These are phyloP conservation scores for Rhodosporidiobolus sp. DNA, from an alignment of 768 basidiomycete species.

Conservation along the genomic window DNA sequence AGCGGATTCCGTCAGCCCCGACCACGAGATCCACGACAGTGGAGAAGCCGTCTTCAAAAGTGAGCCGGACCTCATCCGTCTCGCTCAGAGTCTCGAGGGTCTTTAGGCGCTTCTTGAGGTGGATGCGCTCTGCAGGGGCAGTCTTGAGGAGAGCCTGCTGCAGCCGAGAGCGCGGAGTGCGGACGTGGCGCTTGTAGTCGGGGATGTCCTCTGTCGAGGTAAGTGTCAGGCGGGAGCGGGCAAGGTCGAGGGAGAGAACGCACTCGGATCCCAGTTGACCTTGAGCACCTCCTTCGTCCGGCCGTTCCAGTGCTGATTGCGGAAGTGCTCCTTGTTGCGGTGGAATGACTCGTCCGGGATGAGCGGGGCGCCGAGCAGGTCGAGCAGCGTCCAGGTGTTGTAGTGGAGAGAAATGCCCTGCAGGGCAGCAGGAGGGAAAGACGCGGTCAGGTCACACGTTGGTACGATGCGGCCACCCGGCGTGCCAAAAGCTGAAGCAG, in stretches of 20 bases:
- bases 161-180: conserved; percentile 40
- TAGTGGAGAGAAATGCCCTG: conserved; percentile 42
- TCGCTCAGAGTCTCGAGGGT: conserved; percentile 14
- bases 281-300: conserved; percentile 22
- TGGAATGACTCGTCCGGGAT: not conserved
- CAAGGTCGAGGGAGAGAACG: not conserved
- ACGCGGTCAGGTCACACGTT: too few relatives aligned
- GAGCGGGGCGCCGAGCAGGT: conserved; percentile 26
- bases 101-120: conserved; percentile 39
- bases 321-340: conserved; percentile 9
- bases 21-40: conserved; percentile 42
- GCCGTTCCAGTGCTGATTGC: conserved; percentile 6
- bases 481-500: not conserved
- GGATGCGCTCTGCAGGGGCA: conserved; percentile 37
- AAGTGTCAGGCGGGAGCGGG: not conserved
- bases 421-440: not conserved
- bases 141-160: conserved; percentile 39
- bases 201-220: not conserved
- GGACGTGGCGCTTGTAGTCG: conserved; percentile 28
- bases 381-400: conserved; percentile 43
- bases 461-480: not conserved
- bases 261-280: not conserved
- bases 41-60: conserved; percentile 37
- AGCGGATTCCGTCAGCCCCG: conserved; percentile 45
- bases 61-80: not conserved